Base-by-base conservation (phyloP, 2,329 filamentous ascomycete genomes). In the Alternaria rosae region DNA sequence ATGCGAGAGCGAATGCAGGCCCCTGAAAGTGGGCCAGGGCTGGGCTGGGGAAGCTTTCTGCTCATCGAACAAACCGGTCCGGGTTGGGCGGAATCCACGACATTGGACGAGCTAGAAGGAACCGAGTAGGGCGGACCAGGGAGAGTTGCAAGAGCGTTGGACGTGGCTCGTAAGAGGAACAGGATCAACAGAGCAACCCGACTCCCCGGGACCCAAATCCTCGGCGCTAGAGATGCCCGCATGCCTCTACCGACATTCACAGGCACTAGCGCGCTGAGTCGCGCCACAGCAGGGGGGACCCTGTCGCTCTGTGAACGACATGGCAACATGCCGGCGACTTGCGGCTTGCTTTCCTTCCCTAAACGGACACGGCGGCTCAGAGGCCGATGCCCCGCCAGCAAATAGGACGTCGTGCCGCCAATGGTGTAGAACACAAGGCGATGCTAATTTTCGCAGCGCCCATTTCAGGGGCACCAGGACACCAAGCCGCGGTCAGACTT, bases 11-110 rank as follows among this genome's bases (percentile, higher is more conserved):
- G 28, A 45, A 23, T 55, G 60, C 70, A 51, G 68, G 67, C 75
- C 74, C 75, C 75, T 78, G 76, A 77, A 54, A 66, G 71, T 72
- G 69, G 70, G 75, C 72, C 70, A 72, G 72, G 75, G 75, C 68
- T 65, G 67, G 68, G 65, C 68, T 66, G 67, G 68, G 66, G 70
- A 72, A 72, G 72, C 70, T 72, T 70, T 72, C 63, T 57, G 44
- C 42, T 68, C 53, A 62, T 65, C 60, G 68, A 62, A 70, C 66
- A 70, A 62, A 66, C 69, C 64, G 66, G 64, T 64, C 66, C 71
- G 73, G 76, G 68, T 70, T 73, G 71, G 62, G 71, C 73, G 69
- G 73, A 74, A 75, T 62, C 75, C 75, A 74, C 67, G 71, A 74
- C 70, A 70, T 71, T 75, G 76, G 76, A 61, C 68, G 61, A 63